phyloP scores from a whole-genome alignment of 2,329 filamentous ascomycete genomes.

The Sclerotinia sclerotiorum region DNA sequence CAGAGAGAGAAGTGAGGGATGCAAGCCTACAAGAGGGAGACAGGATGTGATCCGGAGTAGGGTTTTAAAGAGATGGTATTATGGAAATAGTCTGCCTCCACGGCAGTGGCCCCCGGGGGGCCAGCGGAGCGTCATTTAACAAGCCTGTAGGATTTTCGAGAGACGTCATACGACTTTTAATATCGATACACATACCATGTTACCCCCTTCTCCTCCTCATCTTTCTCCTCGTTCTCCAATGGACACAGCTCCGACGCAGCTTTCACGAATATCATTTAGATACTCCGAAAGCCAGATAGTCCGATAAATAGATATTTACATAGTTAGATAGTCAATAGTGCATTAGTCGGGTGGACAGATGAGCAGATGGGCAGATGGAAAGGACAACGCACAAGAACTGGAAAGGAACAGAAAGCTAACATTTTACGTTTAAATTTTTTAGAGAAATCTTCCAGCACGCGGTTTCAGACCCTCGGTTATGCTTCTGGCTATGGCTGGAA shows the following conservation, averaged over 20 bases:
- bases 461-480: constrained; percentile 84
- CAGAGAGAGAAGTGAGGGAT: not conserved
- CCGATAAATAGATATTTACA: not conserved
- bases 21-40: not conserved
- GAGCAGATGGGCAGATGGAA: not conserved
- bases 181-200: not conserved
- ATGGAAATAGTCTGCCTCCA: not conserved
- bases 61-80: not conserved
- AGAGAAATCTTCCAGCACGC: constrained; percentile 89
- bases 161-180: not conserved
- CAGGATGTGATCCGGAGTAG: not conserved
- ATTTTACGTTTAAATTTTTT: constrained; percentile 23
- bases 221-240: not conserved
- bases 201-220: constrained; percentile 34
- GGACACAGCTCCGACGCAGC: not conserved
- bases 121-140: not conserved
- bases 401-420: not conserved
- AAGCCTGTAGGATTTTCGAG: not conserved
- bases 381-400: not conserved
- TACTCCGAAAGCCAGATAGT: not conserved
- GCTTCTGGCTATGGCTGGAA: constrained; percentile 69
- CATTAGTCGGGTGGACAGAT: too few relatives aligned
- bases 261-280: not conserved
- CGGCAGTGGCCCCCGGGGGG: not conserved
- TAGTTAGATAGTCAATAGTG: not conserved